Evolutionary conservation across 352 stramenopile genomes (phyloP), one percentile per base, ranked within the genome.

Genomic region (Stephanocyclus meneghinianus): DNA sequence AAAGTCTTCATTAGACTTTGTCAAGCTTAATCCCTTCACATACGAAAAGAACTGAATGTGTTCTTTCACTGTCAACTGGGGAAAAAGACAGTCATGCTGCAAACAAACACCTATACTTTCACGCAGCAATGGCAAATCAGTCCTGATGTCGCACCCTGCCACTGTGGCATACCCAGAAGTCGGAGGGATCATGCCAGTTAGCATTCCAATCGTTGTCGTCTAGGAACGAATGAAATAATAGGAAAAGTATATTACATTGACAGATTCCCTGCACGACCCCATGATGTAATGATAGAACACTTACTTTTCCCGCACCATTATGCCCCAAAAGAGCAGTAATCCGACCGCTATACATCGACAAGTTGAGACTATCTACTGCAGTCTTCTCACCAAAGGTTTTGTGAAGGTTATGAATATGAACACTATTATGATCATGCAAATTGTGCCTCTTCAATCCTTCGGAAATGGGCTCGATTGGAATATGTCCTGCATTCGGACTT

Each of bases 41-140:
- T 87, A 90, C 15, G 91, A 94, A 77, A 98, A 98, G 69, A 99
- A 93, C 63, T 91, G 53, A 45, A 99, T 85, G 76, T 99, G 96
- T 79, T 99, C 97, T 50, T 94, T 76, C 13, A 98, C 96, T 0
- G 96, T 98, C 45, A 99, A 83, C 18, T 97, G 83, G 42, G 95
- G 92, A 72, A 97, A 98, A 0, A 99, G 83, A 35, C 98, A 96
- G 81, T 98, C 96, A 81, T 98, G 95, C 78, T 99, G 97, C 1
- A 97, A 92, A 84, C 97, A 99, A 56, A 99, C 94, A 50, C 96
- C 96, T 78, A 98, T 93, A 63, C 96, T 91, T 75, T 97, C 83
- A 5, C 96, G 94, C 18, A 99, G 91, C 40, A 92, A 79, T 47
- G 91, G 79, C 71, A 98, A 93, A 78, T 98, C 78, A 11, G 78